These are phyloP conservation scores for Craterostigma plantagineum DNA, from an alignment of 257 asterid genomes.

Conservation along the genomic window DNA sequence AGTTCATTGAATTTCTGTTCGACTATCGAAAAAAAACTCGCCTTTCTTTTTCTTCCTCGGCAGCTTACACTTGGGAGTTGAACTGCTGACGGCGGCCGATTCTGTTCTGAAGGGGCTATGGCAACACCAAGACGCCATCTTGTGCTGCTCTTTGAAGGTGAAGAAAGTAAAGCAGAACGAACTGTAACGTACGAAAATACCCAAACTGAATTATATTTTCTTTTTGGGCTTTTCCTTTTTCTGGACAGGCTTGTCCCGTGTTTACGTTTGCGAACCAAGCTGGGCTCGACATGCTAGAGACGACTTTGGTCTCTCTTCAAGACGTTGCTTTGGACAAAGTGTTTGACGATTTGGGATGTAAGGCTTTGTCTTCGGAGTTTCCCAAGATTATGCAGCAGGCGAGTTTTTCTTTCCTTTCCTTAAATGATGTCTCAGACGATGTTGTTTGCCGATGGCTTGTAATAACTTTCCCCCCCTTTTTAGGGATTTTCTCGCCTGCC, in stretches of 20 bases:
- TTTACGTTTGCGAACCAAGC: slow-evolving; percentile 87
- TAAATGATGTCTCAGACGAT: too few relatives aligned
- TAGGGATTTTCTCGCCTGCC: slow-evolving; percentile 76
- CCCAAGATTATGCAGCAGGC: slow-evolving; percentile 94
- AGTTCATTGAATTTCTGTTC: neutral
- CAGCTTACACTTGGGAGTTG: slow-evolving; percentile 69
- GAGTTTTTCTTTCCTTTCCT: neutral
- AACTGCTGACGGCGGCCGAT: slow-evolving; percentile 37
- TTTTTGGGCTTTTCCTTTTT: slow-evolving; percentile 3
- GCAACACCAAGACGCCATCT: slow-evolving; percentile 88
- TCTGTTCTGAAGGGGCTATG: slow-evolving; percentile 63
- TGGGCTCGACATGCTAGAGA: slow-evolving; percentile 93
- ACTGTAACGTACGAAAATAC: neutral
- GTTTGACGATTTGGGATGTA: slow-evolving; percentile 68
- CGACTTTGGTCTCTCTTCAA: slow-evolving; percentile 75
- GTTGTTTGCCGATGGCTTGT: neutral
- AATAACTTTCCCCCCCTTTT: neutral
- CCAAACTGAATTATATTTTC: too few relatives aligned
- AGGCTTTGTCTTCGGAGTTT: slow-evolving; percentile 57
- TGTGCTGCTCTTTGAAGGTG: slow-evolving; percentile 97
- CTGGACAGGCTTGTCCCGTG: slow-evolving; percentile 70
- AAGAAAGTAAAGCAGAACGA: too few relatives aligned
- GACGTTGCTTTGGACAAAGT: slow-evolving; percentile 75
- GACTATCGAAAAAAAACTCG: neutral
- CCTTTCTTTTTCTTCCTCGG: neutral